Percentiles rank a stretch among this genome's conserved stretches.
Conservation (phyloP, 164 flowering plant genomes). For the Vitis rotundifolia region DNA sequence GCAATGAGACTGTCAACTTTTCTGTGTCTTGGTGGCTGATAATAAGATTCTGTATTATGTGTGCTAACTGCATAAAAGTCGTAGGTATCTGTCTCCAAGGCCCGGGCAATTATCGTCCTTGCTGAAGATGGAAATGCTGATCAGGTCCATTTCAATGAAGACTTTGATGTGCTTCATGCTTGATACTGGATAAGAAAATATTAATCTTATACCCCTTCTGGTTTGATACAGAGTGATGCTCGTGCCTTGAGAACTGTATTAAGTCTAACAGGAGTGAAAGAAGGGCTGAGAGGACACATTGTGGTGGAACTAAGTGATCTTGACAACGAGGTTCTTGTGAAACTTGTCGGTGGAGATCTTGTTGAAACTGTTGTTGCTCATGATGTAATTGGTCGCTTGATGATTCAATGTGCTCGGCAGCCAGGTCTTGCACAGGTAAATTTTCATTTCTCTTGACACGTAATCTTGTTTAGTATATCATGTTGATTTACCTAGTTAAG, state of each 20-base stretch:
- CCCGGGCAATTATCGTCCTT: constrained; percentile 76
- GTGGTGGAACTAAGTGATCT: constrained; percentile 91
- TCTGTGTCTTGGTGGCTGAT: not conserved
- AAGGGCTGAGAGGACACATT: constrained; percentile 79
- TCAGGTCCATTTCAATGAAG: constrained; percentile 45
- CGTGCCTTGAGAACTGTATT: constrained; percentile 82
- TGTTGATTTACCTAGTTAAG: not conserved
- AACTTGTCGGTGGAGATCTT: constrained; percentile 87
- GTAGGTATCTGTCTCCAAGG: constrained; percentile 90
- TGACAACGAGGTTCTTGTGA: constrained; percentile 82
- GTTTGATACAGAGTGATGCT: constrained; percentile 69
- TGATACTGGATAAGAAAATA: not conserved
- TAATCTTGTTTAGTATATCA: not conserved
- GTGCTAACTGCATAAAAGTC: not conserved
- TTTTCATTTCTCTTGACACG: not conserved
- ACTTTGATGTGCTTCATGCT: not conserved
- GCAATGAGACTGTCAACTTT: not conserved
- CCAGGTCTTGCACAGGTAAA: constrained; percentile 91
- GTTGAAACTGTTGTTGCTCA: constrained; percentile 91
- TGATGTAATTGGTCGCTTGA: constrained; percentile 91
- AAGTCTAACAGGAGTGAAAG: constrained; percentile 81
- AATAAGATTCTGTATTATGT: not conserved
- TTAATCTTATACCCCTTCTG: constrained; percentile 2
- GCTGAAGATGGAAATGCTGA: constrained; percentile 93
- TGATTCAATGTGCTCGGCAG: constrained; percentile 93